Percentiles rank a stretch among this genome's conserved stretches.
Conservation (phyloP, 345 rosid species). For the Eucalyptus fibrosa region DNA sequence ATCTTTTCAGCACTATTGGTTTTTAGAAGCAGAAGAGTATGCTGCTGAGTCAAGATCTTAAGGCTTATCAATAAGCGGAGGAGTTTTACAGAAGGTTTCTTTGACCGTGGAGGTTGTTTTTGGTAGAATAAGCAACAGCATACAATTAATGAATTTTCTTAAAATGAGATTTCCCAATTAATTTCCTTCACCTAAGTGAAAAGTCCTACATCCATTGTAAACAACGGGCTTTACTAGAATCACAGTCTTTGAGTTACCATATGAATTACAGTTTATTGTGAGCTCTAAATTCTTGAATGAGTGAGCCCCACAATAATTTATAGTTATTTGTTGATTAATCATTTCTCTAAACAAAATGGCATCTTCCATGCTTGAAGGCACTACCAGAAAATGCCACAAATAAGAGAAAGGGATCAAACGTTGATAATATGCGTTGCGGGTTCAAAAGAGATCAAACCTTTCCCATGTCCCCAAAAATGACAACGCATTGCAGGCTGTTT, state of each 20-base stretch:
- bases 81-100: not conserved
- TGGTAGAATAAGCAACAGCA: not conserved
- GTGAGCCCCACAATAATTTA: too few relatives aligned
- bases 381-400: not conserved
- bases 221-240: not conserved
- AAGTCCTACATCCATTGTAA: not conserved
- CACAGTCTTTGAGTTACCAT: too few relatives aligned
- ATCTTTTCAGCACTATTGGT: too few relatives aligned
- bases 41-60: not conserved
- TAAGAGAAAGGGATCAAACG: not conserved
- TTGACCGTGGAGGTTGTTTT: not conserved
- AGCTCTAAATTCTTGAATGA: too few relatives aligned
- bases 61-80: not conserved
- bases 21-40: not conserved
- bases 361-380: not conserved
- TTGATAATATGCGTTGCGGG: not conserved
- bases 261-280: too few relatives aligned
- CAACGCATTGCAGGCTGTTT: constrained; percentile 63
- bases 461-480: constrained; percentile 71
- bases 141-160: not conserved
- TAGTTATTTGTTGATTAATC: too few relatives aligned
- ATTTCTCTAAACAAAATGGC: not conserved
- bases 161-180: not conserved
- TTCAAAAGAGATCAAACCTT: not conserved
- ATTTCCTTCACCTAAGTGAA: not conserved